Percentiles rank a stretch among this genome's conserved stretches.
These are phyloP conservation scores for Babjeviella inositovora DNA, from an alignment of 805 yeast genomes.

Conservation along the genomic window DNA sequence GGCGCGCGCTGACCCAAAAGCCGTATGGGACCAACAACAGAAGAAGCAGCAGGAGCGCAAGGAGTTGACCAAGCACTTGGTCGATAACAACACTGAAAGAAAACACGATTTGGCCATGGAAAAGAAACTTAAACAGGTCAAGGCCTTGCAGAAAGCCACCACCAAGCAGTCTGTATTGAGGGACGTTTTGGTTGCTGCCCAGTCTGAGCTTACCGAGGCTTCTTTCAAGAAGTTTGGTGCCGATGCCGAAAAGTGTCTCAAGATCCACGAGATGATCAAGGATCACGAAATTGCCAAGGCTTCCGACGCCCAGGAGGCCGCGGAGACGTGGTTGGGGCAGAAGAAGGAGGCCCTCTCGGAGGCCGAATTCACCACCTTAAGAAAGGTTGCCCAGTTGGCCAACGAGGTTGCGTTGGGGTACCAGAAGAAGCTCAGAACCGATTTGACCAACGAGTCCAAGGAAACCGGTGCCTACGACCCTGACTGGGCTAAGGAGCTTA, in stretches of 20 bases:
- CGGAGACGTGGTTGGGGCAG: background rate
- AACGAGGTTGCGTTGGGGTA: slow-evolving; percentile 14
- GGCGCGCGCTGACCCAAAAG: slow-evolving; percentile 40
- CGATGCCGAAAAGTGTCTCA: no score
- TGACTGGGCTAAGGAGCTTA: slow-evolving; percentile 22
- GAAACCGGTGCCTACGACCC: slow-evolving; percentile 20
- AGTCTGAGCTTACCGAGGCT: slow-evolving; percentile 2
- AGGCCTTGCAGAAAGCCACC: no score
- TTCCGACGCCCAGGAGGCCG: slow-evolving; percentile 1
- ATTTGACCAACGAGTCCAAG: no score
- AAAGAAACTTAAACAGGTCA: no score
- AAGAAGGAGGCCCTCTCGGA: slow-evolving; percentile 1
- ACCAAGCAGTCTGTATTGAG: slow-evolving; percentile 30
- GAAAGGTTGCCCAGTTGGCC: slow-evolving; percentile 12
- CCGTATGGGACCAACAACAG: slow-evolving; percentile 32
- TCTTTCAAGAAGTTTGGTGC: slow-evolving; percentile 6
- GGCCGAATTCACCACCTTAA: slow-evolving; percentile 7
- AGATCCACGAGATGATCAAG: no score
- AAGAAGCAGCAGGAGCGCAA: slow-evolving; percentile 24
- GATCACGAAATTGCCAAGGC: no score
- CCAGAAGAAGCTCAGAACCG: slow-evolving; percentile 12
- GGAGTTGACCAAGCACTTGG: slow-evolving; percentile 11
- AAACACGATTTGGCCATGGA: slow-evolving; percentile 12
- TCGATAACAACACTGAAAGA: slow-evolving; percentile 13
- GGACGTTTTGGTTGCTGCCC: slow-evolving; percentile 10